A percentile compares a stretch with the other conserved stretches of the same genome.
These are phyloP conservation scores for Ammopiptanthus mongolicus DNA, from an alignment of 306 rosid genomes.

Conservation along the genomic window DNA sequence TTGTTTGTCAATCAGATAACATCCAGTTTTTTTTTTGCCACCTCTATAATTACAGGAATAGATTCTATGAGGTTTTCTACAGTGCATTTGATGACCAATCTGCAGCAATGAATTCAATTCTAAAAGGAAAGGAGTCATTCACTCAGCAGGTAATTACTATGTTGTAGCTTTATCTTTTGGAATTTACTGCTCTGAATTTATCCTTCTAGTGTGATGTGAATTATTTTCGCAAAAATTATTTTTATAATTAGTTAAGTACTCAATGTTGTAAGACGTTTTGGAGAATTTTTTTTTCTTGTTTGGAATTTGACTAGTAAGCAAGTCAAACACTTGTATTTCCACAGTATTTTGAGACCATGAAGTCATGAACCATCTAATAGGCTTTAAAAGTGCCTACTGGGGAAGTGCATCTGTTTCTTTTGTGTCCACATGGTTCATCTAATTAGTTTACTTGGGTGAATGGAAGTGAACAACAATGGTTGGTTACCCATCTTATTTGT, in stretches of 20 bases:
- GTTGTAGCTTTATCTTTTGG: constrained; percentile 32
- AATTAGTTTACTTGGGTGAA: constrained; percentile 1
- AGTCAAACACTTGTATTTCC: constrained; percentile 1
- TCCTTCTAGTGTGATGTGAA: neutral
- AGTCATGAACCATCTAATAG: neutral
- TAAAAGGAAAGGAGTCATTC: constrained; percentile 80
- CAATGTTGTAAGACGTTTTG: neutral
- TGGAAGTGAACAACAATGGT: neutral
- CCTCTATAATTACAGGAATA: constrained; percentile 42
- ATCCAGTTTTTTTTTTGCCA: constrained; percentile 17
- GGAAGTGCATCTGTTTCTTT: constrained; percentile 13
- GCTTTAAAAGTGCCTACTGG: neutral
- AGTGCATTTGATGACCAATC: constrained; percentile 82
- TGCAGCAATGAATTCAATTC: constrained; percentile 80
- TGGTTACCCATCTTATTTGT: neutral
- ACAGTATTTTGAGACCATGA: neutral
- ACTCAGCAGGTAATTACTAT: constrained; percentile 60
- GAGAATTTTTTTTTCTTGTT: neutral
- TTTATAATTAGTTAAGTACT: neutral
- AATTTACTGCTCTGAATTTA: constrained; percentile 8
- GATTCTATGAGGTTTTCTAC: constrained; percentile 71
- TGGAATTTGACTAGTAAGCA: neutral
- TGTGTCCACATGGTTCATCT: neutral
- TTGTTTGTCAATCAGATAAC: constrained; percentile 27
- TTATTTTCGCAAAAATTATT: neutral